Percentiles rank a stretch among this genome's conserved stretches.
Evolutionary conservation across 208 protist genomes (phyloP).

Genomic region (Trypanosoma lewisi): DNA sequence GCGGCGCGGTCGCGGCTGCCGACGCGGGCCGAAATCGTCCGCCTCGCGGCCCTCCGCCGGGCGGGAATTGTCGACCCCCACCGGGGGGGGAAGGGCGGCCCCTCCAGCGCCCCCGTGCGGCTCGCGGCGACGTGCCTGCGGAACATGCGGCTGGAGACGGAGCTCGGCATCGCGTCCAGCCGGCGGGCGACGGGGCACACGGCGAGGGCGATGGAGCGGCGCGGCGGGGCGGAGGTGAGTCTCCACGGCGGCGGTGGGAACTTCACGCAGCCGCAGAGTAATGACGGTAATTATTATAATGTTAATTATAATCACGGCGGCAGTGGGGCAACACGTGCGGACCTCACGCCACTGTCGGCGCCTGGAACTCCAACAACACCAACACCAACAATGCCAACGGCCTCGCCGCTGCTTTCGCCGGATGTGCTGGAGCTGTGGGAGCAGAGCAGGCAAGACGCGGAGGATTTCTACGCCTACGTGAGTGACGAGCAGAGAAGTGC

Average conservation of each 20-base stretch:
- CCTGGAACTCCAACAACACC: not conserved
- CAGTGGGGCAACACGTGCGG: constrained; percentile 5
- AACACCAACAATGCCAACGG: too few relatives aligned
- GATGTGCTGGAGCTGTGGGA: constrained; percentile 33
- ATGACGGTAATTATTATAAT: not conserved
- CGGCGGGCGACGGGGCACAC: constrained; percentile 14
- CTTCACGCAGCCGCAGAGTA: not conserved
- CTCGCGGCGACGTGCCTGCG: constrained; percentile 19
- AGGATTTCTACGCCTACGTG: constrained; percentile 64
- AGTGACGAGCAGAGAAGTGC: constrained; percentile 49
- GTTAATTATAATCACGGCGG: not conserved
- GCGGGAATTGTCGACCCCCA: too few relatives aligned
- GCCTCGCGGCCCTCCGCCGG: too few relatives aligned
- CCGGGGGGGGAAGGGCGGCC: too few relatives aligned
- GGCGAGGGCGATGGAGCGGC: constrained; percentile 23
- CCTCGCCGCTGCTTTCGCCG: constrained; percentile 5
- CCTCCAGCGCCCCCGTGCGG: constrained; percentile 34
- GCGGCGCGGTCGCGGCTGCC: too few relatives aligned
- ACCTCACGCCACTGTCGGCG: not conserved
- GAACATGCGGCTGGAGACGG: constrained; percentile 26
- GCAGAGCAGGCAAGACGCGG: constrained; percentile 34
- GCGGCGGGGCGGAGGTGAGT: not conserved
- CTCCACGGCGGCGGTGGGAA: not conserved
- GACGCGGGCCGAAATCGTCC: too few relatives aligned
- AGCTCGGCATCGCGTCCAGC: constrained; percentile 25